Evolutionary conservation across 169 alveolate genomes (phyloP).

Genomic region (Plasmodium berghei): DNA sequence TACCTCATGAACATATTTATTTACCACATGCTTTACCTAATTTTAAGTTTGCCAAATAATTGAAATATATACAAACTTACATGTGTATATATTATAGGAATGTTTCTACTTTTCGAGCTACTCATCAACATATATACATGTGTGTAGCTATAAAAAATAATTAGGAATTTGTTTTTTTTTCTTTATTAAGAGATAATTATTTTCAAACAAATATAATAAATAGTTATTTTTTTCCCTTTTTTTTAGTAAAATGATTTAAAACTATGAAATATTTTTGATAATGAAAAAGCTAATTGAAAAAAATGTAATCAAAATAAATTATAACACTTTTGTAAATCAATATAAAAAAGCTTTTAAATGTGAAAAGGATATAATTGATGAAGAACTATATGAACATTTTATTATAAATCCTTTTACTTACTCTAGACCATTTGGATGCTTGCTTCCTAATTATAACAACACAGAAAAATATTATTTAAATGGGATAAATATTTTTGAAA

Average conservation of each 20-base stretch:
- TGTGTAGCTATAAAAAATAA: not conserved
- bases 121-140: not conserved
- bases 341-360: constrained; percentile 22
- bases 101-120: not conserved
- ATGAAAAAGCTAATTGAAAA: constrained; percentile 72
- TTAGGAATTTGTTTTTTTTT: not conserved
- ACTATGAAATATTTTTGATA: constrained; percentile 14
- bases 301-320: constrained; percentile 71
- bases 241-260: constrained; percentile 37
- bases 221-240: not conserved
- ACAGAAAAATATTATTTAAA: constrained; percentile 28
- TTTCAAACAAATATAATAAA: not conserved
- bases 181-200: not conserved
- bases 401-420: constrained; percentile 54
- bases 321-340: constrained; percentile 55
- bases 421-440: constrained; percentile 67
- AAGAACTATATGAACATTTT: constrained; percentile 71
- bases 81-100: too few relatives aligned
- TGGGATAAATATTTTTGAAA: constrained; percentile 69
- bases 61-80: too few relatives aligned
- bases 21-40: too few relatives aligned
- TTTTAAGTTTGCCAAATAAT: too few relatives aligned
- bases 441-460: constrained; percentile 18
- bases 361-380: constrained; percentile 42
- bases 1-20: too few relatives aligned